phyloP scores from a whole-genome alignment of 768 basidiomycete genomes.

The Lentinula guzmanii region DNA sequence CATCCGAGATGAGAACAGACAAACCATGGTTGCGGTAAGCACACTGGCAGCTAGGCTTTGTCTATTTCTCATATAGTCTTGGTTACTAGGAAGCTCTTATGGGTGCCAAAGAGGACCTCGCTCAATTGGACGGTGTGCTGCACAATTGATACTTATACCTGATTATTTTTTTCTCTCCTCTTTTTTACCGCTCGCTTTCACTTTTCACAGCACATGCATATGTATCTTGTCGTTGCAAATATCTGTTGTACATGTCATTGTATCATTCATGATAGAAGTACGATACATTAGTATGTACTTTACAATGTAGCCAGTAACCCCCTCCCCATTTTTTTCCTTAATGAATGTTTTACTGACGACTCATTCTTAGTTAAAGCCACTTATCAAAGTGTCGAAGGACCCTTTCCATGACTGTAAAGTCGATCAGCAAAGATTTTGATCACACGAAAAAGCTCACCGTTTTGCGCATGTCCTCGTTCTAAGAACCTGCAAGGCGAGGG shows the following conservation, averaged over 20 bases:
- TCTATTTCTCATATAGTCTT: not conserved
- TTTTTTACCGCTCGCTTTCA: not conserved
- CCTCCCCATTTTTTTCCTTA: not conserved
- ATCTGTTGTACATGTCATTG: not conserved
- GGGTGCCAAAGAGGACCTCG: conserved; percentile 47
- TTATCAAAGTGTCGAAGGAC: not conserved
- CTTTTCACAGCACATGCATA: not conserved
- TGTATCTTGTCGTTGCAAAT: not conserved
- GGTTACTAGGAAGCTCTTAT: conserved; percentile 40
- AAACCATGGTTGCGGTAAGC: conserved; percentile 50
- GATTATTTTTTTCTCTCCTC: not conserved
- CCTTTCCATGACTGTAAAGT: not conserved
- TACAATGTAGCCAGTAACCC: not conserved
- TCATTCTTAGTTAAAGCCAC: not conserved
- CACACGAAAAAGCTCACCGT: not conserved
- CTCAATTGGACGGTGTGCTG: conserved; percentile 28
- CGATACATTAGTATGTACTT: not conserved
- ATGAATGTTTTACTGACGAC: not conserved
- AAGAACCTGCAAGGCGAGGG: not conserved
- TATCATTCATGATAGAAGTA: not conserved
- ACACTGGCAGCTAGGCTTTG: conserved; percentile 11
- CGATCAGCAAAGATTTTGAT: not conserved
- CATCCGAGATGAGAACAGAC: conserved; percentile 61
- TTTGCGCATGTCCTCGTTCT: not conserved
- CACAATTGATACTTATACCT: not conserved